phyloP scores from a whole-genome alignment of 441 rosid species.

The Breynia disticha region DNA sequence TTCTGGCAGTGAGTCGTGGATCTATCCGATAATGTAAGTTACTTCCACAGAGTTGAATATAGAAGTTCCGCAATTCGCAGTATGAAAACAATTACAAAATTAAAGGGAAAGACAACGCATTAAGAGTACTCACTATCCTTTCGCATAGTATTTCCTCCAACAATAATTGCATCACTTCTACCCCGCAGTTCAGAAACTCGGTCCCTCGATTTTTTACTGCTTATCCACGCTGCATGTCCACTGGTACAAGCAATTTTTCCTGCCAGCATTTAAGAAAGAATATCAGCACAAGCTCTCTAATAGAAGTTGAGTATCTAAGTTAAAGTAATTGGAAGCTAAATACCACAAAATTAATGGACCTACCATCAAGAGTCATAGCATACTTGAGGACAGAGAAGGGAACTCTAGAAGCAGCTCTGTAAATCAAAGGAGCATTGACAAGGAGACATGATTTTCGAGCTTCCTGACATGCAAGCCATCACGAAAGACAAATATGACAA shows the following conservation, averaged over 20 bases:
- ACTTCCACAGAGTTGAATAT: not conserved
- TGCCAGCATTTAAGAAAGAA: conserved; percentile 21
- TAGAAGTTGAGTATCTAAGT: not conserved
- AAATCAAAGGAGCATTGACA: conserved; percentile 80
- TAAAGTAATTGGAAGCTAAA: too few relatives aligned
- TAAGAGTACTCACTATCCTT: conserved; percentile 52
- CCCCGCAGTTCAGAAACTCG: conserved; percentile 80
- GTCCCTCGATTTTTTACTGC: conserved; percentile 66
- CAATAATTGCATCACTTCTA: conserved; percentile 76
- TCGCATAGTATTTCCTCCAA: conserved; percentile 87
- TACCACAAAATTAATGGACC: conserved; percentile 12
- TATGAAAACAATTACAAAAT: not conserved
- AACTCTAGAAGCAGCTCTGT: conserved; percentile 69
- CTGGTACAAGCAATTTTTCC: conserved; percentile 87
- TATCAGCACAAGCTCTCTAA: conserved; percentile 2
- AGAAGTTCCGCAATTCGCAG: conserved; percentile 6
- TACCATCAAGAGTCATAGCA: conserved; percentile 96
- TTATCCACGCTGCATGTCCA: conserved; percentile 96
- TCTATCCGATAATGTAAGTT: conserved; percentile 29
- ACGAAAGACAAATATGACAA: not conserved
- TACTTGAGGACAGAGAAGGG: conserved; percentile 88
- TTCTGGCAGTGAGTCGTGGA: conserved; percentile 78
- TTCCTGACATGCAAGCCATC: conserved; percentile 34
- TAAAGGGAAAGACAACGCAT: not conserved
- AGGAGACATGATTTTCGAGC: conserved; percentile 71